Evolutionary conservation across 179 eudicot genomes (phyloP).

Genomic region (Amaranthus tricolor): DNA sequence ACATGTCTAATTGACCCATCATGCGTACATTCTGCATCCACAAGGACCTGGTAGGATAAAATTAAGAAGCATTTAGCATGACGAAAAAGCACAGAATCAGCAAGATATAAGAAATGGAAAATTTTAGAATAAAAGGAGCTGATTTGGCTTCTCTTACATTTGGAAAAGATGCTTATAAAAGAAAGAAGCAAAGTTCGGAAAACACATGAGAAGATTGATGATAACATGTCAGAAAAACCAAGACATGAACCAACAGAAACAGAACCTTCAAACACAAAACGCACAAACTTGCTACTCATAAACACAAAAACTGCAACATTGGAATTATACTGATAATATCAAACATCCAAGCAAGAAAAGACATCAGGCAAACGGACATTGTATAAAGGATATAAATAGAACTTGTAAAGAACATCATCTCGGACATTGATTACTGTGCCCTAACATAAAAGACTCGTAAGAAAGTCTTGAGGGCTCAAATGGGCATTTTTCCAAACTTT

Average conservation of each 20-base stretch:
- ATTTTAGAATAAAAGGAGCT: neutral
- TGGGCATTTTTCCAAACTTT: neutral
- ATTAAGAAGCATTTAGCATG: slow-evolving; percentile 12
- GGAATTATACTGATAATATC: neutral
- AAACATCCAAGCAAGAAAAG: neutral
- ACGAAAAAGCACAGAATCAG: slow-evolving; percentile 15
- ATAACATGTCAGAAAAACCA: neutral
- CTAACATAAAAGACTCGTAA: neutral
- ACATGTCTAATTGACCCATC: slow-evolving; percentile 94
- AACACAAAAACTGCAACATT: neutral
- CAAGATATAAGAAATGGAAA: neutral
- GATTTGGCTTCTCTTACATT: neutral
- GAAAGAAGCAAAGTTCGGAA: neutral
- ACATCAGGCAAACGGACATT: neutral
- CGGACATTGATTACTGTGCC: neutral
- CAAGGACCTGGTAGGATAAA: slow-evolving; percentile 67
- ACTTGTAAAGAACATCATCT: neutral
- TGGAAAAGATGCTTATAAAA: neutral
- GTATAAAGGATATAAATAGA: neutral
- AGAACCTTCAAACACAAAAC: neutral
- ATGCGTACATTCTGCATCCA: slow-evolving; percentile 99
- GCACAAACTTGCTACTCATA: neutral
- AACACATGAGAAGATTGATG: neutral
- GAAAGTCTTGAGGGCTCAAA: neutral
- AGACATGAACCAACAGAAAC: neutral